Conservation (phyloP, 2,329 filamentous ascomycete genomes). For the Kalmusia sp. region DNA sequence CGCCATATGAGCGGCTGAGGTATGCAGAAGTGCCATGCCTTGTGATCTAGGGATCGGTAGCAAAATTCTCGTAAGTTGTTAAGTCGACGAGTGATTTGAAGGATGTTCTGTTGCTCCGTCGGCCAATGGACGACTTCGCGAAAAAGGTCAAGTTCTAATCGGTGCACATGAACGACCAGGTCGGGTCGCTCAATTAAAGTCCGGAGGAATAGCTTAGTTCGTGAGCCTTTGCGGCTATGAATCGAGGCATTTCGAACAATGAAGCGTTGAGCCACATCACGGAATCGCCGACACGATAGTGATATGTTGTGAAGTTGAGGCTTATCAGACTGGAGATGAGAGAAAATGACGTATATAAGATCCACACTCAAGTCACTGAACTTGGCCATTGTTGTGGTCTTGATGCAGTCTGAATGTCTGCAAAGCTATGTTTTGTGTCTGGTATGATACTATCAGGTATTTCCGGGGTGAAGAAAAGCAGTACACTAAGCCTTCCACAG, state of each 20-base stretch:
- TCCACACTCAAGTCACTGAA: slow-evolving; percentile 12
- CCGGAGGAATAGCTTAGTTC: slow-evolving; percentile 10
- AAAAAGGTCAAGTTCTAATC: slow-evolving; percentile 10
- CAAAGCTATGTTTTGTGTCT: neutral
- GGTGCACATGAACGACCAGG: slow-evolving; percentile 11
- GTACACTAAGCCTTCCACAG: too few species aligned
- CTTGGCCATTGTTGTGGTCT: neutral
- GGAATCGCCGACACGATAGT: slow-evolving; percentile 8
- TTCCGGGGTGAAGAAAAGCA: too few species aligned
- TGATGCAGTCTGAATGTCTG: neutral
- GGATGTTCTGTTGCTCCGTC: slow-evolving; percentile 9
- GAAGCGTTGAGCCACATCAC: slow-evolving; percentile 12
- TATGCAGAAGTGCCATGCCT: slow-evolving; percentile 11
- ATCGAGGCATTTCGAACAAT: slow-evolving; percentile 10
- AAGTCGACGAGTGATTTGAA: slow-evolving; percentile 2
- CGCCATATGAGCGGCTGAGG: slow-evolving; percentile 4
- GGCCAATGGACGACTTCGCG: slow-evolving; percentile 11
- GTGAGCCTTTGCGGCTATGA: slow-evolving; percentile 5
- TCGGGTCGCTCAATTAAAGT: slow-evolving; percentile 10
- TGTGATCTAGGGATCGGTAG: slow-evolving; percentile 9
- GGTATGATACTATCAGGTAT: too few species aligned
- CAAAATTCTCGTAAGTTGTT: slow-evolving; percentile 13
- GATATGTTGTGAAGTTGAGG: neutral
- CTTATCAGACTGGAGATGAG: slow-evolving; percentile 9
- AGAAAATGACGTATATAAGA: slow-evolving; percentile 13